Evolutionary conservation across 148 eudicot species (phyloP).

Genomic region (Bassia scoparia): DNA sequence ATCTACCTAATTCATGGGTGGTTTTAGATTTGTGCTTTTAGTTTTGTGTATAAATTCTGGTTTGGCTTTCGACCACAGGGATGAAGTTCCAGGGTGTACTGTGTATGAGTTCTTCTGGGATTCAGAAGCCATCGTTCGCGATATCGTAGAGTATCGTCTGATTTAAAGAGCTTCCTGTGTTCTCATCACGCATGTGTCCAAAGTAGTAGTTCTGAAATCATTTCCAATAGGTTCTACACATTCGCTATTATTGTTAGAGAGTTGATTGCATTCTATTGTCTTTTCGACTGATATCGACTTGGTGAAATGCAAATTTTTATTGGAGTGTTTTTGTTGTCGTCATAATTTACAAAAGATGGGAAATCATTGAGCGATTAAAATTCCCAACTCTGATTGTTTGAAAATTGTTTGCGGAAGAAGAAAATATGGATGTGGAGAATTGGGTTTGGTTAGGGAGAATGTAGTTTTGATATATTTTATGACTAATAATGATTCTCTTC

Average conservation of each 20-base stretch:
- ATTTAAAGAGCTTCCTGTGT: background rate
- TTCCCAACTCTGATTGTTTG: background rate
- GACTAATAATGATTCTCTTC: background rate
- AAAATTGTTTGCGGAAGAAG: too few species aligned
- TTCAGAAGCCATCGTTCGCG: background rate
- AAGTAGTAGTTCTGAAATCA: background rate
- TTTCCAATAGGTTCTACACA: background rate
- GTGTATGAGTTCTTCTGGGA: too few species aligned
- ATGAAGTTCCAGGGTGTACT: background rate
- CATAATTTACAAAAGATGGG: too few species aligned
- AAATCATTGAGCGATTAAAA: background rate
- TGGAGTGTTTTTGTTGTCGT: background rate
- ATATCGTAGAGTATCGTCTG: background rate
- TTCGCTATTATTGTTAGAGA: background rate
- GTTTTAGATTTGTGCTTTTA: constrained; percentile 13
- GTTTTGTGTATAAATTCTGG: background rate
- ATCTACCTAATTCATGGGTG: too few species aligned
- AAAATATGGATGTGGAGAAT: background rate
- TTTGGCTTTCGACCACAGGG: background rate
- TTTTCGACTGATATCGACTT: background rate
- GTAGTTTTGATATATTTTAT: background rate
- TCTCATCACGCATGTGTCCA: too few species aligned
- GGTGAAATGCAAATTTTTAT: background rate
- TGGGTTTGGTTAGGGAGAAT: background rate
- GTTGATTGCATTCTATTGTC: background rate